Evolutionary conservation across 78 protist species (phyloP).

Genomic region (Isochrysis galbana): DNA sequence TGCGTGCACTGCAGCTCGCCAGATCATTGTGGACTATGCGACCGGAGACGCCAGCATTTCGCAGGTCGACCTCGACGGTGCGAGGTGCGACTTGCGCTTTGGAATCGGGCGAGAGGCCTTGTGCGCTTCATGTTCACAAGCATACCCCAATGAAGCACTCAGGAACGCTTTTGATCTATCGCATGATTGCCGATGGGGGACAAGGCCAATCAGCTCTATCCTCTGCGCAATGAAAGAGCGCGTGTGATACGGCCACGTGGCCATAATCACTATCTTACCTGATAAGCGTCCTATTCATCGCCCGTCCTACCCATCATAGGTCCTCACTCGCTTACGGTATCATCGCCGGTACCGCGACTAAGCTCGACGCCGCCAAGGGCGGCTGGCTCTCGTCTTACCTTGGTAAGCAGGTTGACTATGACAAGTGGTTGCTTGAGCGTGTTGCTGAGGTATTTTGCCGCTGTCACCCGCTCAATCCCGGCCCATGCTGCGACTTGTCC

Average conservation of each 20-base stretch:
- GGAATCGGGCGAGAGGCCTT: not conserved
- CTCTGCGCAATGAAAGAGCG: too few relatives aligned
- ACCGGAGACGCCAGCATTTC: not conserved
- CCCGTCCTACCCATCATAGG: too few relatives aligned
- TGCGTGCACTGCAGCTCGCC: not conserved
- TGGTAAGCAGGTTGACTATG: not conserved
- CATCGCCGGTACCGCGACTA: not conserved
- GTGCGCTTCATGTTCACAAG: not conserved
- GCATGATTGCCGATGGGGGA: too few relatives aligned
- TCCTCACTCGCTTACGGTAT: not conserved
- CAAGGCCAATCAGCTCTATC: too few relatives aligned
- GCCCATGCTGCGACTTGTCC: too few relatives aligned
- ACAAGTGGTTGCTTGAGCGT: not conserved
- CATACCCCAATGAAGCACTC: too few relatives aligned
- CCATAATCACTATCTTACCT: too few relatives aligned
- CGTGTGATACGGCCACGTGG: too few relatives aligned
- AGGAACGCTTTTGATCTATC: too few relatives aligned
- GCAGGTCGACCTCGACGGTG: not conserved
- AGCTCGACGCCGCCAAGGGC: not conserved
- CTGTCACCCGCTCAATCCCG: not conserved
- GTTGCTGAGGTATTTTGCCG: not conserved
- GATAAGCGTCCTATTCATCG: too few relatives aligned
- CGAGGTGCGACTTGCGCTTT: not conserved
- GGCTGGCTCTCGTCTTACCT: not conserved
- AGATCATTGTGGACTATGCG: conserved; percentile 3